Conservation (phyloP, 108 stramenopile genomes). For the Discostella stelligeroides region DNA sequence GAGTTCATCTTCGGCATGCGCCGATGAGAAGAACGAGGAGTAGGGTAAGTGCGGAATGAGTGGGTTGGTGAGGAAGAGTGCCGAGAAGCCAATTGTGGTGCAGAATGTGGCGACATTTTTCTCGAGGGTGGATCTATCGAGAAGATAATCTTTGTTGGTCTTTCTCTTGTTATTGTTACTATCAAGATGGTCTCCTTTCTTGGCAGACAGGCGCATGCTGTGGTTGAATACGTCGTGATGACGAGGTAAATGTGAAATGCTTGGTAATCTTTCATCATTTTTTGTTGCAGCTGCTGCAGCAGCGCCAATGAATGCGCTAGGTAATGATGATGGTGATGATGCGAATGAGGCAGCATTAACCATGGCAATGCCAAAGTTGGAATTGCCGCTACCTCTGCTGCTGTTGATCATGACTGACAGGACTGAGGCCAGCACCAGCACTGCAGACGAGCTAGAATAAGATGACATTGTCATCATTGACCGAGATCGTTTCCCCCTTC, state of each 20-base stretch:
- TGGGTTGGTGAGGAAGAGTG: slow-evolving; percentile 47
- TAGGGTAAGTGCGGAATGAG: slow-evolving; percentile 45
- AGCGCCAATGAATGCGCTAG: background rate
- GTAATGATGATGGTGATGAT: background rate
- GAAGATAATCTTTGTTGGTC: slow-evolving; percentile 8
- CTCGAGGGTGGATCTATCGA: slow-evolving; percentile 34
- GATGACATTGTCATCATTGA: slow-evolving; percentile 16
- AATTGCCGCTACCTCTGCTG: background rate
- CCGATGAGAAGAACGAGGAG: slow-evolving; percentile 31
- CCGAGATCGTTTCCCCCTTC: slow-evolving; percentile 20
- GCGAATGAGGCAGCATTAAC: background rate
- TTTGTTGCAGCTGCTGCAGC: no score
- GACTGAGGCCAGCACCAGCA: slow-evolving; percentile 6
- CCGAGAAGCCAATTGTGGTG: slow-evolving; percentile 49
- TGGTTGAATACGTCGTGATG: background rate
- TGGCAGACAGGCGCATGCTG: slow-evolving; percentile 18
- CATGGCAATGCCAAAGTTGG: background rate
- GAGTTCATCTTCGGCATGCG: slow-evolving; percentile 86
- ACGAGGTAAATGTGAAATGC: background rate
- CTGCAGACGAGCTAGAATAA: slow-evolving; percentile 19
- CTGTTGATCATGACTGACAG: slow-evolving; percentile 1
- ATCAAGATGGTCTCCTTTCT: slow-evolving; percentile 7
- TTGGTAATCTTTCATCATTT: background rate
- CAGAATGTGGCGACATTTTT: slow-evolving; percentile 38
- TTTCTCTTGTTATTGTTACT: background rate